Evolutionary conservation across 768 basidiomycete genomes (phyloP).

Genomic region (Heimioporus sp.): DNA sequence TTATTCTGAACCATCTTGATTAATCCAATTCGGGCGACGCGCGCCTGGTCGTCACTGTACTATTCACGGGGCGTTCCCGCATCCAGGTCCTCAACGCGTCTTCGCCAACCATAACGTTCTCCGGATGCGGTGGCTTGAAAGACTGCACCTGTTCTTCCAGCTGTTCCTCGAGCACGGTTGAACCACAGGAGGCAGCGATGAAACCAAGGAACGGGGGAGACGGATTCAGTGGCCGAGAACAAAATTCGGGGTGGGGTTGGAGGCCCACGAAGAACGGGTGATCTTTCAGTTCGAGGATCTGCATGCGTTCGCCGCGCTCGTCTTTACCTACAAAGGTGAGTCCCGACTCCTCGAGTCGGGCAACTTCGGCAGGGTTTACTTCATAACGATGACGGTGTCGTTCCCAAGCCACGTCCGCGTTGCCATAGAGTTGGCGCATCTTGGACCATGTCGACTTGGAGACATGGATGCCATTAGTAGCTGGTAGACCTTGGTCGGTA

Average conservation of each 20-base stretch:
- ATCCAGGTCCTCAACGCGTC: constrained; percentile 43
- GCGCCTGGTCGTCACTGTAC: constrained; percentile 20
- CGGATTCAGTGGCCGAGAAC: constrained; percentile 95
- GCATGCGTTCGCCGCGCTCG: constrained; percentile 96
- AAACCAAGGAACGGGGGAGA: constrained; percentile 97
- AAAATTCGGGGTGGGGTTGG: constrained; percentile 98
- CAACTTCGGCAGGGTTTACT: constrained; percentile 87
- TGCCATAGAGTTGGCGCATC: constrained; percentile 79
- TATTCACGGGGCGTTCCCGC: constrained; percentile 30
- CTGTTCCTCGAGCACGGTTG: constrained; percentile 64
- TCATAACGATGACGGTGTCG: constrained; percentile 95
- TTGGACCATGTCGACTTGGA: constrained; percentile 68
- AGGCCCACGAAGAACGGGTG: constrained; percentile 94
- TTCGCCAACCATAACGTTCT: constrained; percentile 72
- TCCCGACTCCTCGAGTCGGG: constrained; percentile 66
- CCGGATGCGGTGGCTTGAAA: constrained; percentile 76
- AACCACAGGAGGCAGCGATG: constrained; percentile 72
- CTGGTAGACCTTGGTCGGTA: neutral
- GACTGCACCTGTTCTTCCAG: constrained; percentile 56
- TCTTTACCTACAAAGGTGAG: constrained; percentile 85
- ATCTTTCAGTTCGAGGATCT: constrained; percentile 85
- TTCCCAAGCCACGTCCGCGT: constrained; percentile 85
- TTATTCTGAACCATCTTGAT: neutral
- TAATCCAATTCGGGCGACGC: constrained; percentile 21
- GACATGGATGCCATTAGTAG: constrained; percentile 8